These are phyloP conservation scores for Zoysia matrella DNA, from an alignment of 202 grass and related monocot genomes.

Conservation along the genomic window DNA sequence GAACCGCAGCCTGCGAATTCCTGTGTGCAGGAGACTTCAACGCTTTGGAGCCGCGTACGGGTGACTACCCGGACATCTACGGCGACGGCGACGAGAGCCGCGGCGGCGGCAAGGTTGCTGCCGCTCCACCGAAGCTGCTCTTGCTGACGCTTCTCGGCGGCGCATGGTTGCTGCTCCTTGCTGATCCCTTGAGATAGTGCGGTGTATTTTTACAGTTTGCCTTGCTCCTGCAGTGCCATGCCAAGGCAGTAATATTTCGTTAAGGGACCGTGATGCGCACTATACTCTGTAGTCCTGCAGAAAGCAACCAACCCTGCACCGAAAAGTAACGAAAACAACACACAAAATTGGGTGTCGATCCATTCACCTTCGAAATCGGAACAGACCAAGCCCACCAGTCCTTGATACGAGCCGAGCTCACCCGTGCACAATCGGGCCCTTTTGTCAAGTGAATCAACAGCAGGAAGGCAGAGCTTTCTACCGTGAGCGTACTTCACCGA, in stretches of 20 bases:
- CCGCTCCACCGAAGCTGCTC: slow-evolving; percentile 13
- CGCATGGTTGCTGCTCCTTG: slow-evolving; percentile 26
- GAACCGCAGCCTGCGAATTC: too few relatives aligned
- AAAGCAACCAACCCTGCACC: too few relatives aligned
- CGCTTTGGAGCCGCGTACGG: slow-evolving; percentile 36
- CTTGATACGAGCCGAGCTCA: too few relatives aligned
- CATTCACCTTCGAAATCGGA: not conserved
- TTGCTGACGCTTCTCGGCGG: slow-evolving; percentile 33
- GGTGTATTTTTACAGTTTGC: too few relatives aligned
- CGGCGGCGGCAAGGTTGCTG: not conserved
- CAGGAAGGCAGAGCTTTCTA: too few relatives aligned
- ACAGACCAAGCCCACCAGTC: not conserved
- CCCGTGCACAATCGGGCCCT: too few relatives aligned
- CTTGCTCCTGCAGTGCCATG: not conserved
- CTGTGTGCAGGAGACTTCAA: slow-evolving; percentile 57
- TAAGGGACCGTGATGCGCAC: not conserved
- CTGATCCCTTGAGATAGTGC: not conserved
- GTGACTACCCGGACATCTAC: slow-evolving; percentile 49
- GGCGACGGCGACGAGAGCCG: slow-evolving; percentile 13
- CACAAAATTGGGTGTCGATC: too few relatives aligned
- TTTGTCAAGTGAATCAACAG: too few relatives aligned
- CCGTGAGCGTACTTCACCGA: too few relatives aligned
- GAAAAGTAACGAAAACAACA: too few relatives aligned
- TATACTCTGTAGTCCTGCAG: too few relatives aligned
- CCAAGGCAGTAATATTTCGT: not conserved